Evolutionary conservation across 2,329 filamentous ascomycete genomes (phyloP).

Genomic region (Keithomyces neogunnii): DNA sequence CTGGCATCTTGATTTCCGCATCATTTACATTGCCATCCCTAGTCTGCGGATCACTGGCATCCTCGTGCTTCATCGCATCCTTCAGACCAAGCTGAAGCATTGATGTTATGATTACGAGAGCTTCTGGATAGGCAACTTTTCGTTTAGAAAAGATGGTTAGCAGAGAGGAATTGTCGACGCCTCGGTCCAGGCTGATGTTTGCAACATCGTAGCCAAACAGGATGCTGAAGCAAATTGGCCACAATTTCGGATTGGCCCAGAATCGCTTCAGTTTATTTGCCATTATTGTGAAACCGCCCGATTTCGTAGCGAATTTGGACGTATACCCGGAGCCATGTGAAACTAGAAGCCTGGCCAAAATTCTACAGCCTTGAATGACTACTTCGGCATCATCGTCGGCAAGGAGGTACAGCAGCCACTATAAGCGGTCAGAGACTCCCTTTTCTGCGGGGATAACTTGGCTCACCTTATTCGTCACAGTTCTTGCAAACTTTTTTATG

Average conservation of each 20-base stretch:
- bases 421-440: constrained; percentile 10
- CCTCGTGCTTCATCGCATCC: constrained; percentile 54
- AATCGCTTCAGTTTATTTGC: constrained; percentile 72
- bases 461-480: constrained; percentile 84
- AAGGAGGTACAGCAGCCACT: constrained; percentile 89
- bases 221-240: constrained; percentile 82
- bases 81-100: constrained; percentile 85
- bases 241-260: constrained; percentile 80
- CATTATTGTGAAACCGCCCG: constrained; percentile 82
- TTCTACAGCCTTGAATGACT: constrained; percentile 71
- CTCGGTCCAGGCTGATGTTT: constrained; percentile 61
- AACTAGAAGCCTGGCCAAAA: constrained; percentile 76
- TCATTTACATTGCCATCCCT: constrained; percentile 4
- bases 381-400: constrained; percentile 80
- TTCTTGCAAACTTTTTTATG: constrained; percentile 82
- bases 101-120: constrained; percentile 68
- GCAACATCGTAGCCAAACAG: constrained; percentile 78
- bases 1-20: neutral
- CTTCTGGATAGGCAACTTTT: constrained; percentile 66
- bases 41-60: constrained; percentile 47
- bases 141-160: constrained; percentile 63
- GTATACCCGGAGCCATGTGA: constrained; percentile 74
- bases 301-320: constrained; percentile 74
- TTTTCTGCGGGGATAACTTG: neutral
- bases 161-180: constrained; percentile 67